These are phyloP conservation scores for Emmonsiellopsis sp. DNA, from an alignment of 2,329 filamentous ascomycete species.

Conservation along the genomic window DNA sequence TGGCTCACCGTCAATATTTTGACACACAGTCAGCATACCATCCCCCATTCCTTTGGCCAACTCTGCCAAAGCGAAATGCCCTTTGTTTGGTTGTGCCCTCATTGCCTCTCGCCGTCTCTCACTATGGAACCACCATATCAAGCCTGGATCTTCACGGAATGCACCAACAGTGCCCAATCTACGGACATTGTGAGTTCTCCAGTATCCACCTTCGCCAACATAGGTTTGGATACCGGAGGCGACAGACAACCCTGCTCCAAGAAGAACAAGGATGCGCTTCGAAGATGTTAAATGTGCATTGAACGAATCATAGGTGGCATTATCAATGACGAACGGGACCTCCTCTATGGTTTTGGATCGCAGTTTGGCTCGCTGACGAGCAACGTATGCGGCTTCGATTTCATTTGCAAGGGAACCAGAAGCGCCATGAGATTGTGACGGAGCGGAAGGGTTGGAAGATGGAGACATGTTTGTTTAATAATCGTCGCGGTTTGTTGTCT, in stretches of 20 bases:
- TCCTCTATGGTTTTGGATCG: not conserved
- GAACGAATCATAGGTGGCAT: not conserved
- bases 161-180: not conserved
- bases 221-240: conserved; percentile 1
- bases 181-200: not conserved
- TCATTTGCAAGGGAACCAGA: not conserved
- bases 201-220: not conserved
- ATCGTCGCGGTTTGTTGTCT: no score
- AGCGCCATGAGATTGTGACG: not conserved
- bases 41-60: not conserved
- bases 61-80: not conserved
- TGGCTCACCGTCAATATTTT: conserved; percentile 1
- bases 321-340: not conserved
- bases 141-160: not conserved
- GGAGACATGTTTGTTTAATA: not conserved
- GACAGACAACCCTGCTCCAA: not conserved
- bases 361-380: not conserved
- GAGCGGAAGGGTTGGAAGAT: not conserved
- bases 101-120: not conserved
- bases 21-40: conserved; percentile 2
- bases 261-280: not conserved
- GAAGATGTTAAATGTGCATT: not conserved
- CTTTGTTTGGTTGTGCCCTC: conserved; percentile 1
- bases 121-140: conserved; percentile 1
- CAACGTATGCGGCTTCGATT: not conserved